Conservation (phyloP, 148 eudicot species). For the Amaranthus hypochondriacus region DNA sequence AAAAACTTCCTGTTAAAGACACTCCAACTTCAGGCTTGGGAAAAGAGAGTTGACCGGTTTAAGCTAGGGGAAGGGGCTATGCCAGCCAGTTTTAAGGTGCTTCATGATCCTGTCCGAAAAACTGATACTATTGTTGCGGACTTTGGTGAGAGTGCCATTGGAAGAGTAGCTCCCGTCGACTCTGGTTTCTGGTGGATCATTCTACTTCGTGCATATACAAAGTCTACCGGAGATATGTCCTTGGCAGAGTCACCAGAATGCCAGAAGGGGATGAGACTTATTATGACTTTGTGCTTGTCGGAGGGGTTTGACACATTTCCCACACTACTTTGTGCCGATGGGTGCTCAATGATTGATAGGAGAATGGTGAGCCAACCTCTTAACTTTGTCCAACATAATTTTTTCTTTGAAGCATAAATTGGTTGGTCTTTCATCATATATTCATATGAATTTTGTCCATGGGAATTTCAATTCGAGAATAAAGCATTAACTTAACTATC, state of each 20-base stretch:
- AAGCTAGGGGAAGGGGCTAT: slow-evolving; percentile 98
- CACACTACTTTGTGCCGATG: slow-evolving; percentile 93
- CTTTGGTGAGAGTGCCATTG: slow-evolving; percentile 99
- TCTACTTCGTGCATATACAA: slow-evolving; percentile 94
- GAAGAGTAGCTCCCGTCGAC: slow-evolving; percentile 98
- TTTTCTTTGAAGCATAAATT: background rate
- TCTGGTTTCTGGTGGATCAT: slow-evolving; percentile 99
- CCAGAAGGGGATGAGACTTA: slow-evolving; percentile 96
- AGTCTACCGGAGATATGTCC: slow-evolving; percentile 80
- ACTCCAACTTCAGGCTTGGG: slow-evolving; percentile 97
- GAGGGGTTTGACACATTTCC: slow-evolving; percentile 99
- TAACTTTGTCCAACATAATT: background rate
- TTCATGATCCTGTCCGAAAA: slow-evolving; percentile 85
- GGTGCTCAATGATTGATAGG: slow-evolving; percentile 98
- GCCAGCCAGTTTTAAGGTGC: slow-evolving; percentile 99
- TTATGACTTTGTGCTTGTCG: slow-evolving; percentile 70
- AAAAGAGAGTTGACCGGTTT: slow-evolving; percentile 89
- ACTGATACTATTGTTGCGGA: slow-evolving; percentile 85
- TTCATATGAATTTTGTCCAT: background rate
- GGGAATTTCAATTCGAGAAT: background rate
- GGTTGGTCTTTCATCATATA: background rate
- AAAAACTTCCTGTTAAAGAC: slow-evolving; percentile 88
- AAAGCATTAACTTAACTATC: background rate
- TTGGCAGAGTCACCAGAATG: slow-evolving; percentile 91
- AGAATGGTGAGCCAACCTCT: slow-evolving; percentile 71